These are phyloP conservation scores for Garcia nutans DNA, from an alignment of 345 rosid species.

Conservation along the genomic window DNA sequence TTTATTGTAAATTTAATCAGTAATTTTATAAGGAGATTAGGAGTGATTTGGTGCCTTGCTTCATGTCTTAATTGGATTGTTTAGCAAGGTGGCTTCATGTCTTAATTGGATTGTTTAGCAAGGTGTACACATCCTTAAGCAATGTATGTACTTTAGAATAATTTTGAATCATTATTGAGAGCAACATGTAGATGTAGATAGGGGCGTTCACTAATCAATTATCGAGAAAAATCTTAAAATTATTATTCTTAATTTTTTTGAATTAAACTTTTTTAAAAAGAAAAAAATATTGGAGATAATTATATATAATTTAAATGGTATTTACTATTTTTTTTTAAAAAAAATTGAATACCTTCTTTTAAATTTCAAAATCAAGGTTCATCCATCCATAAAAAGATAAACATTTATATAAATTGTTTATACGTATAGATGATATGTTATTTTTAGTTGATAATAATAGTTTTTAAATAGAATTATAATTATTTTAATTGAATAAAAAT, in stretches of 20 bases:
- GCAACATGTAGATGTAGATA: constrained; percentile 6
- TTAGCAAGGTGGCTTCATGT: constrained; percentile 12
- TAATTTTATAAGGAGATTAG: background rate
- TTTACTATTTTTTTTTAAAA: no score
- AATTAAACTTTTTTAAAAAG: background rate
- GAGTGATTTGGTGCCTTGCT: constrained; percentile 20
- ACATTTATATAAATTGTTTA: background rate
- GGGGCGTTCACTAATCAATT: background rate
- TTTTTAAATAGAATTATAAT: no score
- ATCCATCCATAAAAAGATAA: no score
- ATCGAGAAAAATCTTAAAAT: background rate
- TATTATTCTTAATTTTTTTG: background rate
- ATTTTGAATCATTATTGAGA: constrained; percentile 10
- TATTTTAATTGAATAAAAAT: no score
- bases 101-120: constrained; percentile 14
- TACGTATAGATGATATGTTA: background rate
- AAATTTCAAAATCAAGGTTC: no score
- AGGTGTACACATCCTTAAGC: constrained; percentile 15
- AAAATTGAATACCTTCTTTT: no score
- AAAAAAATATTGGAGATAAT: background rate
- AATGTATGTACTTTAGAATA: constrained; percentile 6
- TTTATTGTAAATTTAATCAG: background rate
- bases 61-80: constrained; percentile 12
- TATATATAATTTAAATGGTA: no score
- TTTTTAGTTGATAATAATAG: background rate